Base-by-base conservation (phyloP, 2,329 filamentous ascomycete genomes). In the Sclerotiophoma versabilis region DNA sequence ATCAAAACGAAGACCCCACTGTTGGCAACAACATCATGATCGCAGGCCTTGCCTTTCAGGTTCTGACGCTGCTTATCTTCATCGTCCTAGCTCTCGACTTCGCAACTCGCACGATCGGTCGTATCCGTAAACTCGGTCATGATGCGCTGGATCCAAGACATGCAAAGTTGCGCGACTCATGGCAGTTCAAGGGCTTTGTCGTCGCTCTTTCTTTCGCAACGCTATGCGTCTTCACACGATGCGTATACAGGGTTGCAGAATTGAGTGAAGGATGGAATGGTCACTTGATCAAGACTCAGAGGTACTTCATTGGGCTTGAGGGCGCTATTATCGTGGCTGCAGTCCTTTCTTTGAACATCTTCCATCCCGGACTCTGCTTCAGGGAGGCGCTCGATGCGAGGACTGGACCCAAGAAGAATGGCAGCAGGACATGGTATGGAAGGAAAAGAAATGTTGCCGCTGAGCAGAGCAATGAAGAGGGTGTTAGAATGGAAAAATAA, bases 241-340 rank as follows among this genome's bases (percentile, higher is more conserved):
- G 83, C 59, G 82, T 86, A 34, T 91, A 86, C 72, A 82, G 88
- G 49, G 83, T 89, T 19, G 84, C 83, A 0, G 87, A 91, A 79
- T 74, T 91, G 59, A 83, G 81, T 58, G 77, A 83, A 46, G 88
- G 88, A 1, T 91, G 86, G 83, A 72, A 67, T 3, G 86, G 87
- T 0, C 72, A 79, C 19, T 71, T 90, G 62, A 87, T 87, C 69
- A 63, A 65, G 41, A 75, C 68, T 17, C 70, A 76, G 50, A 68
- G 59, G 25, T 75, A 75, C 46, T 76, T 76, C 29, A 72, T 76
- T 49, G 74, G 72, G 10, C 59, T 76, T 2, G 74, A 76, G 54
- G 72, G 74, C 14, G 70, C 68, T 12, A 61, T 75, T 36, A 59
- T 76, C 6, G 58, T 68, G 12, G 66, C 62, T 10, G 72, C 67